These are phyloP conservation scores for Ascochyta rabiei DNA, from an alignment of 2,329 filamentous ascomycete genomes.

Conservation along the genomic window DNA sequence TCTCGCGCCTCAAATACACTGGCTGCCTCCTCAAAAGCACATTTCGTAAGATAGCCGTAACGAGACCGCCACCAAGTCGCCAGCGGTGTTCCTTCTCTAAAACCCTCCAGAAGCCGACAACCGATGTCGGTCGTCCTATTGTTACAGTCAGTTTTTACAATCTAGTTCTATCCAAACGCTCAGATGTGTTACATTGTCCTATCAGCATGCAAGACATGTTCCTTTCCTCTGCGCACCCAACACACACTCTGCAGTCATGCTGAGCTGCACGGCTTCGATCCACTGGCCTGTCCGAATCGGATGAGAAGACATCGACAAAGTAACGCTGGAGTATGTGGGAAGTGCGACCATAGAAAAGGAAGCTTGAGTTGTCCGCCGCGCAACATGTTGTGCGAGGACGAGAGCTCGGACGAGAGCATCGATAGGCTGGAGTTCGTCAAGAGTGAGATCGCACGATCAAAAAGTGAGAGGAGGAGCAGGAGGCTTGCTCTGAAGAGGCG, in stretches of 20 bases:
- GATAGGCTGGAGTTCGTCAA: neutral
- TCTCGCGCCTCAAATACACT: neutral
- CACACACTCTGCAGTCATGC: slow-evolving; percentile 35
- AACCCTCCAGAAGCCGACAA: too few relatives aligned
- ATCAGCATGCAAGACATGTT: slow-evolving; percentile 26
- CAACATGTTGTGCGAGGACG: too few relatives aligned
- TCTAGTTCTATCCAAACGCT: neutral
- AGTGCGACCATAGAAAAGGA: slow-evolving; percentile 16
- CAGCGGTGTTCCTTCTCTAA: too few relatives aligned
- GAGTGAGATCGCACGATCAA: neutral
- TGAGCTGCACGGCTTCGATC: slow-evolving; percentile 20
- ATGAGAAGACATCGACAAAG: slow-evolving; percentile 25
- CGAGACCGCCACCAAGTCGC: too few relatives aligned
- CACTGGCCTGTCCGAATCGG: slow-evolving; percentile 30
- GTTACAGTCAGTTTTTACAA: neutral
- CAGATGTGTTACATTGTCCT: slow-evolving; percentile 37
- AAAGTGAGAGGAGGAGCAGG: neutral
- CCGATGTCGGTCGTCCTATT: neutral
- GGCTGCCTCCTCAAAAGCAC: neutral
- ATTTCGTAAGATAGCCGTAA: too few relatives aligned
- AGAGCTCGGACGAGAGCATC: neutral
- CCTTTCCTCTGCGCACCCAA: slow-evolving; percentile 18
- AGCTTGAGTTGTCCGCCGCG: slow-evolving; percentile 24
- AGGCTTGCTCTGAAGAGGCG: neutral
- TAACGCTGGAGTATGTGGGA: slow-evolving; percentile 9